A percentile compares a stretch with the other conserved stretches of the same genome.
phyloP scores from a whole-genome alignment of 1,284 basidiomycete species.

The Malassezia psittaci region DNA sequence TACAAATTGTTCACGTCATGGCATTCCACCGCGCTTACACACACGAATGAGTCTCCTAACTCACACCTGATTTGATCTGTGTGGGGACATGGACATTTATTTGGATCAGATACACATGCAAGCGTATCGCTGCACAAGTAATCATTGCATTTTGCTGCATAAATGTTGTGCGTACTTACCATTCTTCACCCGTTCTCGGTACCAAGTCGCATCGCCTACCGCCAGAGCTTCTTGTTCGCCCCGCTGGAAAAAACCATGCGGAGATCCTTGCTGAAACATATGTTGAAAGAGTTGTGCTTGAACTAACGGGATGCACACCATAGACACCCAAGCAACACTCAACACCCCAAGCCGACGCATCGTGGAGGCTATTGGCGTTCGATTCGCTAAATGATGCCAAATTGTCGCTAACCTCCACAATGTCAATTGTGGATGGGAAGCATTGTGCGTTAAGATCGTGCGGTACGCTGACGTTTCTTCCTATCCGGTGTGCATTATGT shows the following conservation, averaged over 20 bases:
- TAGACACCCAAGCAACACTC: not conserved
- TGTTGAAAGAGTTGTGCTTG: constrained; percentile 15
- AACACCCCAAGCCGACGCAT: not conserved
- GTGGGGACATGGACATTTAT: constrained; percentile 13
- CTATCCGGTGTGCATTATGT: constrained; percentile 3
- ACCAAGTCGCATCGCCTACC: constrained; percentile 17
- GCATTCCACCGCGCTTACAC: constrained; percentile 2
- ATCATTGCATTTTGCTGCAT: constrained; percentile 5
- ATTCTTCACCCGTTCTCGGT: constrained; percentile 10
- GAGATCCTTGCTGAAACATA: constrained; percentile 1
- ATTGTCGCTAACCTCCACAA: constrained; percentile 2
- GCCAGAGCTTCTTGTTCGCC: constrained; percentile 7
- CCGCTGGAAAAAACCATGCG: not conserved
- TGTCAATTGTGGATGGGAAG: constrained; percentile 14
- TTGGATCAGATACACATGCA: constrained; percentile 10
- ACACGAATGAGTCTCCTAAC: constrained; percentile 8
- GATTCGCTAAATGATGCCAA: not conserved
- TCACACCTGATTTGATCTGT: constrained; percentile 10
- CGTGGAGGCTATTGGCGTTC: not conserved
- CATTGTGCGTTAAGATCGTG: constrained; percentile 8
- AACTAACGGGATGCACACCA: not conserved
- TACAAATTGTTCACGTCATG: not conserved
- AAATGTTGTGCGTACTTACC: not conserved
- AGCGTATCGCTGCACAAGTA: constrained; percentile 17
- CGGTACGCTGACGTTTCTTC: constrained; percentile 6